Percentiles rank a stretch among this genome's conserved stretches.
Conservation (phyloP, 2,329 filamentous ascomycete species). For the Colletotrichum musae region DNA sequence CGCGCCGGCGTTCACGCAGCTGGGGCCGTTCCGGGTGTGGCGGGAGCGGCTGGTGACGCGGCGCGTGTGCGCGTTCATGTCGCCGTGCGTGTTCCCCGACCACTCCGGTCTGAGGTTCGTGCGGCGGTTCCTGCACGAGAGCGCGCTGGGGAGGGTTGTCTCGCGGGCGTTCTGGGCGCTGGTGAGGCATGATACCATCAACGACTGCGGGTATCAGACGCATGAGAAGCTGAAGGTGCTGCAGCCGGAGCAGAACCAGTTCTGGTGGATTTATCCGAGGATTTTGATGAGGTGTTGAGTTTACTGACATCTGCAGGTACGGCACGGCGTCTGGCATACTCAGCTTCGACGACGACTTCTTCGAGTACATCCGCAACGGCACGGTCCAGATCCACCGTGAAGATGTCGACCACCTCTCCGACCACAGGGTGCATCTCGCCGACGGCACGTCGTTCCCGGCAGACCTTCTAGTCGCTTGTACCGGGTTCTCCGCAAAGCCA, state of each 20-base stretch:
- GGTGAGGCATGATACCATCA: conserved; percentile 49
- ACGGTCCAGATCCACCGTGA: conserved; percentile 69
- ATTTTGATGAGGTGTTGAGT: too few species aligned
- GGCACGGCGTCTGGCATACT: conserved; percentile 71
- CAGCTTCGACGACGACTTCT: conserved; percentile 72
- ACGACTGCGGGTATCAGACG: conserved; percentile 52
- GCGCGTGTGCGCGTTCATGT: conserved; percentile 62
- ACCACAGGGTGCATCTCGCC: conserved; percentile 62
- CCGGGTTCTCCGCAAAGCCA: conserved; percentile 45
- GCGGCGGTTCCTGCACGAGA: conserved; percentile 44
- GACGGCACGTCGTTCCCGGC: conserved; percentile 59
- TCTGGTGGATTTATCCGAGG: conserved; percentile 53
- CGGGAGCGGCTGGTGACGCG: conserved; percentile 65
- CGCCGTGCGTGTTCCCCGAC: conserved; percentile 44
- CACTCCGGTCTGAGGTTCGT: conserved; percentile 45
- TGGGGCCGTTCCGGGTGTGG: conserved; percentile 65
- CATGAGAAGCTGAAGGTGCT: conserved; percentile 52
- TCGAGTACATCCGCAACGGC: conserved; percentile 67
- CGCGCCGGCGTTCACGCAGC: conserved; percentile 58
- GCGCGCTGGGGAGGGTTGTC: conserved; percentile 46
- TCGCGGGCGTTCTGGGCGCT: conserved; percentile 67
- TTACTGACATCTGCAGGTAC: conserved; percentile 57
- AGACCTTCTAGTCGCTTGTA: conserved; percentile 59
- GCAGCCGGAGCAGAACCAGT: conserved; percentile 61
- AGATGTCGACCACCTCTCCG: conserved; percentile 65